Evolutionary conservation across 176 grass and related monocot species (phyloP).

Genomic region (Coix lacrymajobi): DNA sequence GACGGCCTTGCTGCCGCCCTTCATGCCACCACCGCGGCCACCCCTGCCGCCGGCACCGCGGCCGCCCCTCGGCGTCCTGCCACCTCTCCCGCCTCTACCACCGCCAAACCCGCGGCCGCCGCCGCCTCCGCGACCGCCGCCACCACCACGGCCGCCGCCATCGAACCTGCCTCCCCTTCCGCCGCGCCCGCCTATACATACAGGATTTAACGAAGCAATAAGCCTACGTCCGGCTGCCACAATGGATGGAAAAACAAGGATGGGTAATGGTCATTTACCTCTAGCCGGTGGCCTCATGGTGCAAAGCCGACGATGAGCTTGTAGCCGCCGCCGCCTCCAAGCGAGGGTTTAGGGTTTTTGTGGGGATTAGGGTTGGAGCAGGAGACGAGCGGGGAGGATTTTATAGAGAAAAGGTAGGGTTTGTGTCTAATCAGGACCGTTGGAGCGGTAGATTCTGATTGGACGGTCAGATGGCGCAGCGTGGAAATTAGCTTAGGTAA

Average conservation of each 20-base stretch:
- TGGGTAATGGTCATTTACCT: neutral
- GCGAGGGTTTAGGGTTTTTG: conserved; percentile 41
- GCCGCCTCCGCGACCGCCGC: conserved; percentile 8
- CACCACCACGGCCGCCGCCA: conserved; percentile 25
- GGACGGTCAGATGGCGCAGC: neutral
- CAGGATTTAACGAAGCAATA: neutral
- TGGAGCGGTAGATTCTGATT: neutral
- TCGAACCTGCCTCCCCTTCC: conserved; percentile 33
- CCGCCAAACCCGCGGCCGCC: conserved; percentile 14
- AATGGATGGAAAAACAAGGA: neutral
- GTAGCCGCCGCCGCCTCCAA: conserved; percentile 15
- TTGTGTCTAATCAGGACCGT: conserved; percentile 4
- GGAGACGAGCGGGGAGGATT: neutral
- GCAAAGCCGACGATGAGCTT: neutral
- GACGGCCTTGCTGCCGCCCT: conserved; percentile 72
- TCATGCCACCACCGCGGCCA: conserved; percentile 54
- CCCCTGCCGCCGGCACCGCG: conserved; percentile 11
- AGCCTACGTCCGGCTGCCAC: neutral
- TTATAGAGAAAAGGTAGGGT: conserved; percentile 31
- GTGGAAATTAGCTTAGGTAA: no score
- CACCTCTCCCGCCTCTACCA: conserved; percentile 25
- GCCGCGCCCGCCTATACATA: conserved; percentile 38
- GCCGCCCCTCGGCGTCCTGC: conserved; percentile 24
- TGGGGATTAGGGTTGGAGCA: neutral
- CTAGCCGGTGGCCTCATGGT: conserved; percentile 50